These are phyloP conservation scores for Monosporozyma solicola DNA, from an alignment of 805 yeast genomes.

Conservation along the genomic window DNA sequence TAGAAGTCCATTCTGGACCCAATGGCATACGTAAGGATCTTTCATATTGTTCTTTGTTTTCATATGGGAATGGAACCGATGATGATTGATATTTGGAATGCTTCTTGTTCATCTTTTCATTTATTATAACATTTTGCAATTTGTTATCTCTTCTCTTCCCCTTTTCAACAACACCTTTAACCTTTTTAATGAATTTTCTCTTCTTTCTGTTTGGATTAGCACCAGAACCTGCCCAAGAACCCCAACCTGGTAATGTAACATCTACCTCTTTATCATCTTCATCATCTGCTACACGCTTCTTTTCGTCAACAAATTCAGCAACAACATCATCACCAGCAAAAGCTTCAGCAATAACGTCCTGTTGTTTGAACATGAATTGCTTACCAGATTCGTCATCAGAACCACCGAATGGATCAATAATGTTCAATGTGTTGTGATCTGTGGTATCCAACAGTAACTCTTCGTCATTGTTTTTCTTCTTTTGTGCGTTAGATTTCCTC, in stretches of 20 bases:
- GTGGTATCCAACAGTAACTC: conserved; percentile 37
- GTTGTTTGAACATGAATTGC: conserved; percentile 57
- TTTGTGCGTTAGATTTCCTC: conserved; percentile 13
- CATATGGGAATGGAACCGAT: conserved; percentile 92
- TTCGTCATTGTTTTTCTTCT: conserved; percentile 29
- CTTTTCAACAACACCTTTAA: conserved; percentile 65
- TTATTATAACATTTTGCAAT: conserved; percentile 75
- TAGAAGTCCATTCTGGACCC: conserved; percentile 93
- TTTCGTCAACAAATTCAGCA: conserved; percentile 66
- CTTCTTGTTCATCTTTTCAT: conserved; percentile 79
- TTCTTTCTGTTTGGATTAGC: conserved; percentile 38
- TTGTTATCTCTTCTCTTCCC: conserved; percentile 72
- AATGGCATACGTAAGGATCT: conserved; percentile 90
- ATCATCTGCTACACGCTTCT: conserved; percentile 51
- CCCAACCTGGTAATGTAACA: conserved; percentile 93
- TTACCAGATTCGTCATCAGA: conserved; percentile 39
- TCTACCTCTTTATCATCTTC: conserved; percentile 88
- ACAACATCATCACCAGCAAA: conserved; percentile 97
- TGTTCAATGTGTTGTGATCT: conserved; percentile 39
- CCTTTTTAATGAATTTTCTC: conserved; percentile 57
- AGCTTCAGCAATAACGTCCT: conserved; percentile 77
- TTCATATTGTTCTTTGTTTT: conserved; percentile 89
- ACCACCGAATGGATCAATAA: conserved; percentile 42
- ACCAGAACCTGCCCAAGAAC: conserved; percentile 84
- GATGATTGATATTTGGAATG: conserved; percentile 76